Percentiles rank a stretch among this genome's conserved stretches.
These are phyloP conservation scores for Syzygium syzygioides DNA, from an alignment of 441 rosid species.

Conservation along the genomic window DNA sequence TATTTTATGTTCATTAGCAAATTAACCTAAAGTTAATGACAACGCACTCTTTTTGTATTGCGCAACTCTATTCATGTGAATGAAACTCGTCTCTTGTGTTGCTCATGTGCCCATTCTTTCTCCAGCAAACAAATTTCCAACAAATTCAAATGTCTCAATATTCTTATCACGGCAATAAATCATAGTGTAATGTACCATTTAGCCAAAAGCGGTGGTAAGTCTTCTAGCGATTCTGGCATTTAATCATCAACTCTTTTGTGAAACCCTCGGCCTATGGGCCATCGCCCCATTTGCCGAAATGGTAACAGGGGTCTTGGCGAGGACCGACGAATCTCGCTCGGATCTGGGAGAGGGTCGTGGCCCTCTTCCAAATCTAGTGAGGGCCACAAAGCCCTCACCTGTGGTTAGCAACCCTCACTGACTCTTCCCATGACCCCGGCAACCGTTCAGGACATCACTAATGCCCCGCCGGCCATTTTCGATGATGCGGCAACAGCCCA, in stretches of 20 bases:
- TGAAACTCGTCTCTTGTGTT: too few relatives aligned
- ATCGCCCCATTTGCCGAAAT: not conserved
- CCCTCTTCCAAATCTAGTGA: not conserved
- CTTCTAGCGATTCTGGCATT: not conserved
- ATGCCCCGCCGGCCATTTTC: too few relatives aligned
- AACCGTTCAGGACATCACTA: too few relatives aligned
- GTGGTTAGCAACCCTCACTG: not conserved
- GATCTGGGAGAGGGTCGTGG: not conserved
- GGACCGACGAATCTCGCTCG: not conserved
- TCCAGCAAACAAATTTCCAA: not conserved
- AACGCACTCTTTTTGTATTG: too few relatives aligned
- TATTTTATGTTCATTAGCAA: not conserved
- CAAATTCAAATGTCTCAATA: not conserved
- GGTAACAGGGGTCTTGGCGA: not conserved
- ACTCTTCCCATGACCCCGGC: too few relatives aligned
- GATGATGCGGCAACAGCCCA: too few relatives aligned
- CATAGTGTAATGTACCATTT: not conserved
- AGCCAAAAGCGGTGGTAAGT: not conserved
- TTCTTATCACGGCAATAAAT: not conserved
- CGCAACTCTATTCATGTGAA: too few relatives aligned
- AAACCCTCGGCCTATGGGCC: not conserved
- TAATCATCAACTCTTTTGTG: not conserved
- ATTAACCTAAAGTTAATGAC: not conserved
- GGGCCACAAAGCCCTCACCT: rapidly evolving
- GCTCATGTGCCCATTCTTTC: not conserved